Conservation (phyloP, 2,329 filamentous ascomycete species). For the Botryosphaeria agaves region DNA sequence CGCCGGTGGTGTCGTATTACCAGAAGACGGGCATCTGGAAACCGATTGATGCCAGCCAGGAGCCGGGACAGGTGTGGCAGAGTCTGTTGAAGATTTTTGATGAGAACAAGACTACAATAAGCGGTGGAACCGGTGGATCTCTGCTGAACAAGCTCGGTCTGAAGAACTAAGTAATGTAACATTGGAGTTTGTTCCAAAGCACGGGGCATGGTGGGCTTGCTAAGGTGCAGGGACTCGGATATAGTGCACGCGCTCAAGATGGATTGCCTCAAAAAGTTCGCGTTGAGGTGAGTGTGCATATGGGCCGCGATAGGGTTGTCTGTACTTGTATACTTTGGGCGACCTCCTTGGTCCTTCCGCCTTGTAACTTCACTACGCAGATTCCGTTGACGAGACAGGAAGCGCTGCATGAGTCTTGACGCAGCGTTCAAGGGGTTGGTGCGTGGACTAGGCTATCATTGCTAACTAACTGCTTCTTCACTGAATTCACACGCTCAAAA, state of each 20-base stretch:
- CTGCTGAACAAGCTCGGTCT: conserved; percentile 38
- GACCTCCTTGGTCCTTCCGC: neutral
- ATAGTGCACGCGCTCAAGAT: neutral
- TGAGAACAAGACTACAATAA: conserved; percentile 33
- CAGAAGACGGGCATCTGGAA: conserved; percentile 95
- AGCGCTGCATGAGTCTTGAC: neutral
- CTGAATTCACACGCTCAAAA: neutral
- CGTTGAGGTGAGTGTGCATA: neutral
- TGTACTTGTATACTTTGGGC: neutral
- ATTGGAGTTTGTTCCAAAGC: too few relatives aligned
- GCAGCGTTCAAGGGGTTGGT: neutral
- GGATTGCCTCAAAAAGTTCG: neutral
- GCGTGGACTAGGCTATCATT: neutral
- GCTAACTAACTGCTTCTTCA: neutral
- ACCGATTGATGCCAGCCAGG: conserved; percentile 86
- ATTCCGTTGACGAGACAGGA: neutral
- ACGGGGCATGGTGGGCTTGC: too few relatives aligned
- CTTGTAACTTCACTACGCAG: neutral
- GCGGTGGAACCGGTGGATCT: conserved; percentile 20
- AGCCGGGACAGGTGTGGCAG: conserved; percentile 92
- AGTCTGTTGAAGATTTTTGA: conserved; percentile 74
- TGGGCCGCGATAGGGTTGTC: neutral
- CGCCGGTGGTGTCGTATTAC: conserved; percentile 90
- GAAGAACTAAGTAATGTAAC: conserved; percentile 24
- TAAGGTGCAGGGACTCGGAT: neutral